Evolutionary conservation across 1,284 basidiomycete species (phyloP).

Genomic region (Cerioporus squamosus): DNA sequence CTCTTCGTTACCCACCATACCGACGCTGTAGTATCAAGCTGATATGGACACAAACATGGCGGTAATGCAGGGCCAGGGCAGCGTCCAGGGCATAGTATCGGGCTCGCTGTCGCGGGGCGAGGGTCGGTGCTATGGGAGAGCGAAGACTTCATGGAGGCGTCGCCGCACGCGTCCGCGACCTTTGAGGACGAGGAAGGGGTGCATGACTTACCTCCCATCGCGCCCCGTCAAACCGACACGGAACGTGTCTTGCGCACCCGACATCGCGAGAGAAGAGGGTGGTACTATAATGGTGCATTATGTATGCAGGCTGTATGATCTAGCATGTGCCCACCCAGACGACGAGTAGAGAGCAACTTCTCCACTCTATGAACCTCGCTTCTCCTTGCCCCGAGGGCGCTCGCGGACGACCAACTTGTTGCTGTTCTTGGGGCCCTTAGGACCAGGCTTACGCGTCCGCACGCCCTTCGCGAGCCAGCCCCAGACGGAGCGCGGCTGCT

Average conservation of each 20-base stretch:
- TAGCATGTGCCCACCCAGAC: conserved; percentile 5
- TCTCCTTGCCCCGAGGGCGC: conserved; percentile 85
- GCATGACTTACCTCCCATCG: no score
- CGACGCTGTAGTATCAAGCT: not conserved
- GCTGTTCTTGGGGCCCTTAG: conserved; percentile 84
- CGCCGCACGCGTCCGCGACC: no score
- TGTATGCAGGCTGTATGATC: conserved; percentile 19
- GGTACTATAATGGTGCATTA: conserved; percentile 24
- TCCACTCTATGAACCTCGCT: conserved; percentile 37
- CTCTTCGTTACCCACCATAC: not conserved
- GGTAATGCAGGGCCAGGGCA: no score
- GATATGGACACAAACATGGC: no score
- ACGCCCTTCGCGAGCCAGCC: conserved; percentile 93
- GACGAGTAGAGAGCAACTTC: not conserved
- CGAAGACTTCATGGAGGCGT: no score
- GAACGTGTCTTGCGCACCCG: no score
- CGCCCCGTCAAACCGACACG: not conserved
- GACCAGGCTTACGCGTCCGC: conserved; percentile 89
- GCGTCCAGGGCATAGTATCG: no score
- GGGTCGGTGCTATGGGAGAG: no score
- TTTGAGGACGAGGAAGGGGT: no score
- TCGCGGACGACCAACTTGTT: conserved; percentile 96
- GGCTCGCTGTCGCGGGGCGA: no score
- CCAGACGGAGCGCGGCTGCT: conserved; percentile 89
- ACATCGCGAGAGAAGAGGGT: conserved; percentile 3